These are phyloP conservation scores for Teunomyces tritomae DNA, from an alignment of 805 yeast genomes.

Conservation along the genomic window DNA sequence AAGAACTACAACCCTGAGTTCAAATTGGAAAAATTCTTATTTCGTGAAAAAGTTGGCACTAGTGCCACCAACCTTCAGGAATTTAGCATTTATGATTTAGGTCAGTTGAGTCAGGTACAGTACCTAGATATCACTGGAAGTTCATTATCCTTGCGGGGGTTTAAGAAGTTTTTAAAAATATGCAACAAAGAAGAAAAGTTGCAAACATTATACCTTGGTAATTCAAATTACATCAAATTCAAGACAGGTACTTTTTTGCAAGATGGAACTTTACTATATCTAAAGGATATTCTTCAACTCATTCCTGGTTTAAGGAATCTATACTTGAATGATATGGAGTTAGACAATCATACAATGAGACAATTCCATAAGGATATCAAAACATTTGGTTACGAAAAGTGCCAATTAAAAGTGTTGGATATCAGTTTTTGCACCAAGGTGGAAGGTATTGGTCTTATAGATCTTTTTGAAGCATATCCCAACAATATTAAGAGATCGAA, in stretches of 20 bases:
- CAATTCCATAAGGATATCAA: conserved; percentile 26
- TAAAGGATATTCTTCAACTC: conserved; percentile 17
- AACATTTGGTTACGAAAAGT: conserved; percentile 12
- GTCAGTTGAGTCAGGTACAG: conserved; percentile 19
- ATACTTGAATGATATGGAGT: conserved; percentile 32
- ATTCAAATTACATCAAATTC: conserved; percentile 12
- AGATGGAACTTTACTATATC: conserved; percentile 4
- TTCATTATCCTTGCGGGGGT: conserved; percentile 12
- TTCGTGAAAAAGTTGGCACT: conserved; percentile 27
- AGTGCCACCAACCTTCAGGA: conserved; percentile 25
- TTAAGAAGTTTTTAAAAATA: conserved; percentile 10
- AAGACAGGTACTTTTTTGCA: conserved; percentile 11
- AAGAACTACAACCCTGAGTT: conserved; percentile 28
- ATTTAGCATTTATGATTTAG: conserved; percentile 20
- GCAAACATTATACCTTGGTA: conserved; percentile 9
- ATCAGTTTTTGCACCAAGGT: conserved; percentile 34
- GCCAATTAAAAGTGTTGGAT: conserved; percentile 27
- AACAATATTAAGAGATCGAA: conserved; percentile 4
- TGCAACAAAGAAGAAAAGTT: conserved; percentile 3
- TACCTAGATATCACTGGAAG: conserved; percentile 27
- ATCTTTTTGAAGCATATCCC: conserved; percentile 18
- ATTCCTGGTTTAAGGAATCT: conserved; percentile 21
- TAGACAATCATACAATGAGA: conserved; percentile 34
- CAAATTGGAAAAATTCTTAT: conserved; percentile 20
- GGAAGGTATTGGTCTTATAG: conserved; percentile 40